A percentile compares a stretch with the other conserved stretches of the same genome.
Conservation (phyloP, 163 green algal species). For the Coccomyxa subellipsoidea region DNA sequence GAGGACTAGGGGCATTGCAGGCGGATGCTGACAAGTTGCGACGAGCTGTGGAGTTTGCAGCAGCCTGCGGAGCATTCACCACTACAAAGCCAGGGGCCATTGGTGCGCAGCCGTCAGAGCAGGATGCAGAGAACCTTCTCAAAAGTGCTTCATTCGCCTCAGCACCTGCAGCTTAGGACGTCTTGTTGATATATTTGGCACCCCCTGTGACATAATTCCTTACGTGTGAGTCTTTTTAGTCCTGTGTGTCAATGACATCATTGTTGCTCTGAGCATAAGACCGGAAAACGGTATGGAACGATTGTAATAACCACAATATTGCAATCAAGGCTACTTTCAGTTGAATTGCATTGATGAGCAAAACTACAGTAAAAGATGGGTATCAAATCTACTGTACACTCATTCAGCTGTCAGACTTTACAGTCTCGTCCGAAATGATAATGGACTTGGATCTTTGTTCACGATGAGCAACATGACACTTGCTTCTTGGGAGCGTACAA, state of each 20-base stretch:
- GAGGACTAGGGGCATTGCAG: slow-evolving; percentile 56
- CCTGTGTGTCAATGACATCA: no score
- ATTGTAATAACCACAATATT: no score
- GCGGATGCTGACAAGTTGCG: slow-evolving; percentile 51
- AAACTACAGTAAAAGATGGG: no score
- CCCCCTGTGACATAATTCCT: neutral
- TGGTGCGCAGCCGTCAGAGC: slow-evolving; percentile 58
- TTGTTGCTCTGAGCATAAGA: no score
- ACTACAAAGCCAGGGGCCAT: slow-evolving; percentile 74
- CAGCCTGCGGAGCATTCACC: slow-evolving; percentile 70
- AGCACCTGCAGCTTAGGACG: neutral
- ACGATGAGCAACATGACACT: neutral
- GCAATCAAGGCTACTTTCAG: no score
- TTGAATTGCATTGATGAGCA: no score
- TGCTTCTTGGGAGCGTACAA: slow-evolving; percentile 46
- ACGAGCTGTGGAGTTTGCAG: slow-evolving; percentile 72
- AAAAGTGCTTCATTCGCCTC: neutral
- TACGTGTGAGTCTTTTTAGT: neutral
- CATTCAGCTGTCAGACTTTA: no score
- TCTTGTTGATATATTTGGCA: neutral
- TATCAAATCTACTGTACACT: no score
- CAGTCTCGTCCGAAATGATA: no score
- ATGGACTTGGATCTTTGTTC: no score
- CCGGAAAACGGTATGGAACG: no score
- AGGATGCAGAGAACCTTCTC: slow-evolving; percentile 17